Evolutionary conservation across 2,329 filamentous ascomycete genomes (phyloP).

Genomic region (Lachnellula willkommii): DNA sequence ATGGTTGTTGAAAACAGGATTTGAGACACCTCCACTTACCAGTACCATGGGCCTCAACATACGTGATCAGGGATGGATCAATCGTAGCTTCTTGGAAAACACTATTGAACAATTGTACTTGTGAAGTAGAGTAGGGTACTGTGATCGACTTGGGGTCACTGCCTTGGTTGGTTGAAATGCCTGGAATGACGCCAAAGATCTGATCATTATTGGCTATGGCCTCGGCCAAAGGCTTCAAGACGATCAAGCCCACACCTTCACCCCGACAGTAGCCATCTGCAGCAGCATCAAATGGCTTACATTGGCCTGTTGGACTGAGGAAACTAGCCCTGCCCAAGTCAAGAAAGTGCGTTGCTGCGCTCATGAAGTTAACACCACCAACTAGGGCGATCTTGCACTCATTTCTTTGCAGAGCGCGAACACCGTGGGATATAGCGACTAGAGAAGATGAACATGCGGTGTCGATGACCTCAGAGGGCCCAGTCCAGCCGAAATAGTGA

Average conservation of each 20-base stretch:
- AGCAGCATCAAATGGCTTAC: neutral
- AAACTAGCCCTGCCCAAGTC: neutral
- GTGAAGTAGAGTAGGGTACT: neutral
- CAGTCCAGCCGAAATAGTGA: conserved; percentile 29
- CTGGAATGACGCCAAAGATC: neutral
- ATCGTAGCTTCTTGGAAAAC: neutral
- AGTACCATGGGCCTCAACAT: conserved; percentile 13
- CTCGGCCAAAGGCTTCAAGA: neutral
- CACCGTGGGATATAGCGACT: conserved; percentile 47
- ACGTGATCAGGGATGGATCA: neutral
- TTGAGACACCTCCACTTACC: neutral
- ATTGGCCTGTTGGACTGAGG: neutral
- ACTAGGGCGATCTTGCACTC: conserved; percentile 30
- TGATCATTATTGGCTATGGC: neutral
- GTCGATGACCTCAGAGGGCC: conserved; percentile 61
- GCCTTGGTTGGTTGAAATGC: neutral
- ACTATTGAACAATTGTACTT: neutral
- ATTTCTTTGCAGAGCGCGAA: conserved; percentile 41
- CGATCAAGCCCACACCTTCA: neutral
- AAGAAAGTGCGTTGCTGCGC: neutral
- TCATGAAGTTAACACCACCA: conserved; percentile 6
- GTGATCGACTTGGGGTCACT: neutral
- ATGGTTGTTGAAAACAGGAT: too few species aligned
- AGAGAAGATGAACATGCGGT: conserved; percentile 53
- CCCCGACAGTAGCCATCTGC: neutral